These are phyloP conservation scores for Thielaviopsis musarum DNA, from an alignment of 2,329 filamentous ascomycete genomes.

Conservation along the genomic window DNA sequence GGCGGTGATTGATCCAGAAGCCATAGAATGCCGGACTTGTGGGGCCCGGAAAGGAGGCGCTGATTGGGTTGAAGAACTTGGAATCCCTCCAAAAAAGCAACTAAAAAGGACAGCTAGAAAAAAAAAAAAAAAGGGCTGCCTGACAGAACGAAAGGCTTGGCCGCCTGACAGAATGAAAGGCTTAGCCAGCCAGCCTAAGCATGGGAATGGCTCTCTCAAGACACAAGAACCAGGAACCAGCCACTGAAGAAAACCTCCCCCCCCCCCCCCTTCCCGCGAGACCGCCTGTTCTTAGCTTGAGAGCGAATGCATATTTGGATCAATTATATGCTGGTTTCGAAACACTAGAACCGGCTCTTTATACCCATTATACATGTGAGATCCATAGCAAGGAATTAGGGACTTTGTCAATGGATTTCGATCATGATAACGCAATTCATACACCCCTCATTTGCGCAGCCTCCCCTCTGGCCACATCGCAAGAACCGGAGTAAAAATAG, in stretches of 20 bases:
- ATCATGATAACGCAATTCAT: no score
- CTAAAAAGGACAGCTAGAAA: not conserved
- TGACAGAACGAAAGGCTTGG: no score
- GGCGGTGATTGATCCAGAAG: slow-evolving; percentile 2
- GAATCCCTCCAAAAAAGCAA: slow-evolving; percentile 8
- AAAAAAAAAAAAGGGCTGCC: slow-evolving; percentile 13
- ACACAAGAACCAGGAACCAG: not conserved
- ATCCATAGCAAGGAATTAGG: no score
- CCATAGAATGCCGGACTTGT: not conserved
- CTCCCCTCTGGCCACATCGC: no score
- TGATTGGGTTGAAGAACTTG: no score
- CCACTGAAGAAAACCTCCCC: not conserved
- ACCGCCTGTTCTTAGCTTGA: not conserved
- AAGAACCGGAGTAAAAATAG: no score
- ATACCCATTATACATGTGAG: no score
- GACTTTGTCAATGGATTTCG: no score
- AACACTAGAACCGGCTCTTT: not conserved
- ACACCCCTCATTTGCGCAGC: no score
- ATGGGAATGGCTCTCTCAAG: no score
- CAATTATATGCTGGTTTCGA: not conserved
- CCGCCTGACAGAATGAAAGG: not conserved
- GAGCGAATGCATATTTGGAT: not conserved
- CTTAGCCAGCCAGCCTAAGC: not conserved
- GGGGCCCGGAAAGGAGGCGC: not conserved
- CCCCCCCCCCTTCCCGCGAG: not conserved